A percentile compares a stretch with the other conserved stretches of the same genome.
Evolutionary conservation across 768 basidiomycete genomes (phyloP).

Genomic region (Kondoa malvinella): DNA sequence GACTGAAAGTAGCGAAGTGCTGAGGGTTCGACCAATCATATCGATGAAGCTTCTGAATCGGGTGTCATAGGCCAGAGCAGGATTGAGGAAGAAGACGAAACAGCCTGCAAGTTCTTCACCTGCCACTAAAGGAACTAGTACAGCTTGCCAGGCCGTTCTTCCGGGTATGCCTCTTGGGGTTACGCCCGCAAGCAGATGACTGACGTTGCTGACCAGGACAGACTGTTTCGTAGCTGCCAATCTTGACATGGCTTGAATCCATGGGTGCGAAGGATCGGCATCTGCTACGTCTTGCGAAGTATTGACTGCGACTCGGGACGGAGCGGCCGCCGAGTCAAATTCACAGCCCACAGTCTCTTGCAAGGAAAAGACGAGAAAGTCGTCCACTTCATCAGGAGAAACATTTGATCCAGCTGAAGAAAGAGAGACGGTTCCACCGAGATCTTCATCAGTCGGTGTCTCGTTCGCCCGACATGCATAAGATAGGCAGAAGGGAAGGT

Average conservation of each 20-base stretch:
- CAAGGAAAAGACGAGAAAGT: constrained; percentile 15
- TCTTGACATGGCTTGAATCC: constrained; percentile 9
- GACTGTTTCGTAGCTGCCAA: constrained; percentile 8
- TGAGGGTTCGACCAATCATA: constrained; percentile 8
- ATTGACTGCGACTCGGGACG: constrained; percentile 10
- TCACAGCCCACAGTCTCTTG: constrained; percentile 19
- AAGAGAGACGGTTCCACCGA: constrained; percentile 4
- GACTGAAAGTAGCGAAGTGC: constrained; percentile 7
- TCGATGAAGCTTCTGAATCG: constrained; percentile 13
- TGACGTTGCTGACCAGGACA: constrained; percentile 10
- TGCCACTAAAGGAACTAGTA: constrained; percentile 12
- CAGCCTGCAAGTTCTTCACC: constrained; percentile 10
- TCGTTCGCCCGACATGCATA: constrained; percentile 14
- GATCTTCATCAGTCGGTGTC: constrained; percentile 4
- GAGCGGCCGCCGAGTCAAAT: constrained; percentile 12
- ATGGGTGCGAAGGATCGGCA: constrained; percentile 2
- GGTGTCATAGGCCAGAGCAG: constrained; percentile 11
- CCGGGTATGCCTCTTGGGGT: constrained; percentile 12
- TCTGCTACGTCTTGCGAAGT: neutral
- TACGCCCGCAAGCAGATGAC: neutral
- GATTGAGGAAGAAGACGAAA: constrained; percentile 12
- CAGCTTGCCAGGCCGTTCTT: constrained; percentile 8
- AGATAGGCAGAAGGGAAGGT: constrained; percentile 16
- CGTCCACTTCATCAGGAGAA: constrained; percentile 11
- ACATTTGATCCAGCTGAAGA: constrained; percentile 8